Evolutionary conservation across 176 grass and related monocot genomes (phyloP), one percentile per base, ranked within the genome.

Genomic region (Stipa capillata): DNA sequence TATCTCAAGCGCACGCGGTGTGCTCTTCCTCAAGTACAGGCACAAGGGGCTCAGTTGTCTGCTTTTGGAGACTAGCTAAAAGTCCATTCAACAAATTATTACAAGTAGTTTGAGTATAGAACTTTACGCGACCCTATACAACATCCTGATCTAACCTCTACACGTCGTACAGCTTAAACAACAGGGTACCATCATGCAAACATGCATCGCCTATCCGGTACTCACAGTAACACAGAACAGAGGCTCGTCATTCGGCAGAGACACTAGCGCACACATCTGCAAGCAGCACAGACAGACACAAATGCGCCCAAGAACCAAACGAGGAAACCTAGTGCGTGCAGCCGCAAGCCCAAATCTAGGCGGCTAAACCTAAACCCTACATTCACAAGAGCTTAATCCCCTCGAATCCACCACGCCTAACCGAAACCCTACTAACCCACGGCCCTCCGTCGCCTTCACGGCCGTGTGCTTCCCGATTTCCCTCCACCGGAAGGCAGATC

Each of bases 361-460:
- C 12, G 39, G n/a, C 61, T 21, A 53, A 24, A 54, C 79, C 53
- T 49, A 89, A 85, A 80, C 82, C 77, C 71, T 85, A 85, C 50
- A 66, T 64, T 63, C 44, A 16, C 18, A 42, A 40, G 4, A 13
- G 54, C n/a, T n/a, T n/a, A 40, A 56, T 18, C 55, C 79, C 44
- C 36, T 48, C 31, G 10, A 10, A 69, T 61, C 65, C 54, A 29
- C 35, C 45, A 47, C 32, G n/a, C 36, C n/a, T 3, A 53, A 72
- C 48, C 37, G 35, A 41, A 79, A 41, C 69, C 73, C 16, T 15
- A 29, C 55, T 43, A 73, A 31, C 32, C 39, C 49, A 47, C 31
- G 18, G 44, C 14, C 17, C 31, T 13, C 60, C 56, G 4, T 43
- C 69, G 50, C 9, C 45, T 28, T 20, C 41, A 11, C 66, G 10